Conservation (phyloP, 2,329 filamentous ascomycete species). For the Aspergillus hortae region DNA sequence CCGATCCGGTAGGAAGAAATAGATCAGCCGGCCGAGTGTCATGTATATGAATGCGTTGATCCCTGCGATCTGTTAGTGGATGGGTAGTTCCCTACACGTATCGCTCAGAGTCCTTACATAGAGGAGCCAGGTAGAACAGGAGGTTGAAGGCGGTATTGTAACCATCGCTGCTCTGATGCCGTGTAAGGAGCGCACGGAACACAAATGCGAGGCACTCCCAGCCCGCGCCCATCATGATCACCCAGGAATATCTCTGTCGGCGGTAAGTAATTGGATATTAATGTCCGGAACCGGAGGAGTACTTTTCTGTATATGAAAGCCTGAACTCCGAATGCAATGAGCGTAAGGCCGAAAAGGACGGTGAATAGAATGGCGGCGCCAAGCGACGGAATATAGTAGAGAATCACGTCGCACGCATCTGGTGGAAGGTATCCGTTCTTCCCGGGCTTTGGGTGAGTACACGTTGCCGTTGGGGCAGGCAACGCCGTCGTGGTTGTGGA, state of each 20-base stretch:
- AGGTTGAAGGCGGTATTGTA: conserved; percentile 36
- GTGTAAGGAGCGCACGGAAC: conserved; percentile 39
- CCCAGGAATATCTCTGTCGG: conserved; percentile 38
- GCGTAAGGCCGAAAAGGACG: conserved; percentile 29
- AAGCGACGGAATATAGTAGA: conserved; percentile 28
- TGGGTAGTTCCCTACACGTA: not conserved
- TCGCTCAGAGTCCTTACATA: conserved; percentile 20
- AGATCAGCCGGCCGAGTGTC: conserved; percentile 40
- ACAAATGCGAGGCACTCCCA: conserved; percentile 42
- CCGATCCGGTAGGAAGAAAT: conserved; percentile 34
- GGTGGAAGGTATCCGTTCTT: conserved; percentile 37
- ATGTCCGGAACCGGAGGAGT: conserved; percentile 3
- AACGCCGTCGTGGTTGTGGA: not conserved
- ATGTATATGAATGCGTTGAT: conserved; percentile 47
- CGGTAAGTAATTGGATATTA: not conserved
- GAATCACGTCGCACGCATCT: conserved; percentile 33
- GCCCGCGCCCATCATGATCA: conserved; percentile 40
- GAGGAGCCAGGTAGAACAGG: conserved; percentile 43
- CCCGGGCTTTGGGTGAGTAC: conserved; percentile 21
- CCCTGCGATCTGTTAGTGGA: conserved; percentile 21
- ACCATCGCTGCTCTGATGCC: conserved; percentile 33
- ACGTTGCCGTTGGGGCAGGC: not conserved
- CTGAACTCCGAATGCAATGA: conserved; percentile 29
- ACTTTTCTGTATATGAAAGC: conserved; percentile 30
- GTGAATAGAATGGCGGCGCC: conserved; percentile 31